A percentile compares a stretch with the other conserved stretches of the same genome.
Evolutionary conservation across 805 yeast genomes (phyloP).

Genomic region (Zygoascus bituminiphila): DNA sequence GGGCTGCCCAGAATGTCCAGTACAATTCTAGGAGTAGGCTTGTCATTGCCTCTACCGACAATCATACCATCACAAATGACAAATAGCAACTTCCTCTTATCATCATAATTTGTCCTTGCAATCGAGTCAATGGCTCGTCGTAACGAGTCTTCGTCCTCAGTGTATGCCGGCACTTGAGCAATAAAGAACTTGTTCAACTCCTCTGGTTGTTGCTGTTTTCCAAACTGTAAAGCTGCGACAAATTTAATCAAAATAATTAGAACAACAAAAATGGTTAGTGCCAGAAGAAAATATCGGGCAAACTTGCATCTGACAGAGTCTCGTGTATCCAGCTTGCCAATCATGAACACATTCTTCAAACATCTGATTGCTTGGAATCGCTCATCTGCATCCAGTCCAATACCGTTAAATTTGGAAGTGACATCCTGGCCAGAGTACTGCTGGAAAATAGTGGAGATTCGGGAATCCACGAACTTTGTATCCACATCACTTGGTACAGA

Average conservation of each 20-base stretch:
- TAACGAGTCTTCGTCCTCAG: conserved; percentile 49
- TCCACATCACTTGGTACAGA: conserved; percentile 19
- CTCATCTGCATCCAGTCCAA: conserved; percentile 21
- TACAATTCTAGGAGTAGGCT: conserved; percentile 49
- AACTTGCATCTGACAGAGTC: conserved; percentile 32
- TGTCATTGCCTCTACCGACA: conserved; percentile 54
- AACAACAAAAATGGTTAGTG: conserved; percentile 32
- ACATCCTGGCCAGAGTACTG: conserved; percentile 31
- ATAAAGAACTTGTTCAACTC: conserved; percentile 33
- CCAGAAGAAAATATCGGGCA: conserved; percentile 36
- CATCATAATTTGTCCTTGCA: conserved; percentile 51
- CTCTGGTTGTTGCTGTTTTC: conserved; percentile 29
- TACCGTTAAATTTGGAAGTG: conserved; percentile 21
- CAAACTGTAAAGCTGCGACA: conserved; percentile 35
- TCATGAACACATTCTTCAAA: conserved; percentile 32
- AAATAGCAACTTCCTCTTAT: conserved; percentile 48
- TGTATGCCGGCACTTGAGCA: conserved; percentile 48
- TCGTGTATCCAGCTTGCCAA: conserved; percentile 34
- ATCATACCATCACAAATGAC: conserved; percentile 55
- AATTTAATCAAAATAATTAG: conserved; percentile 31
- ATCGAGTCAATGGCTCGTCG: conserved; percentile 52
- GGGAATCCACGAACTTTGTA: conserved; percentile 27
- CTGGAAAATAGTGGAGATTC: conserved; percentile 28
- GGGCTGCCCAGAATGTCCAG: conserved; percentile 47
- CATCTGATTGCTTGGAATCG: conserved; percentile 28